Conservation (phyloP, 139 green algal genomes). For the Axilococcus clingmanii region DNA sequence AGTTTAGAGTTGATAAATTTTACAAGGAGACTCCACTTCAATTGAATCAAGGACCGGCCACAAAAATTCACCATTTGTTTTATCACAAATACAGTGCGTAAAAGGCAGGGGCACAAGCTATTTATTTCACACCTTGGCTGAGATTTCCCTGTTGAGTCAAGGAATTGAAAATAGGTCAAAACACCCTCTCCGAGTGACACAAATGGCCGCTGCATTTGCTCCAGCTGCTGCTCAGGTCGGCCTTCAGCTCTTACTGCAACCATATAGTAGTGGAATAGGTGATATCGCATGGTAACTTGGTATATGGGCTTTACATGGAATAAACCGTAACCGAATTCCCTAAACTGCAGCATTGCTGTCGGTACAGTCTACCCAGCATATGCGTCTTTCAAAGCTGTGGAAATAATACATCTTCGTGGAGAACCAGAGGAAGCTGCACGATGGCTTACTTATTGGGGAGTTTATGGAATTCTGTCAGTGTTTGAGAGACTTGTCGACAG, state of each 20-base stretch:
- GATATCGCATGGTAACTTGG: constrained; percentile 11
- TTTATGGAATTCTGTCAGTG: constrained; percentile 11
- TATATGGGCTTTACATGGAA: neutral
- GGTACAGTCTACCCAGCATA: constrained; percentile 29
- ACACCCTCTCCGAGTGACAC: too few species aligned
- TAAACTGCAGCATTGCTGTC: constrained; percentile 7
- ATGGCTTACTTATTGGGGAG: constrained; percentile 14
- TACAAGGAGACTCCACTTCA: too few species aligned
- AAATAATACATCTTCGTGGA: constrained; percentile 3
- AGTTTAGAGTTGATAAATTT: too few species aligned
- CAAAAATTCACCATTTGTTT: too few species aligned
- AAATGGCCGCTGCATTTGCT: neutral
- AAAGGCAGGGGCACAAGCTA: too few species aligned
- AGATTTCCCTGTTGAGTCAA: too few species aligned
- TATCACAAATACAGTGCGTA: too few species aligned
- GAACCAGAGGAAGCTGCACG: neutral
- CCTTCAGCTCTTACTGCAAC: constrained; percentile 25
- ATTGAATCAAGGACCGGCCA: too few species aligned
- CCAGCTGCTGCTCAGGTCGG: constrained; percentile 4
- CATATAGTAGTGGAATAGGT: constrained; percentile 15
- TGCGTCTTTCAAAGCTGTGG: constrained; percentile 19
- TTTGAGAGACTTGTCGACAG: constrained; percentile 5
- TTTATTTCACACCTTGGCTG: too few species aligned
- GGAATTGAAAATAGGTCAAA: too few species aligned
- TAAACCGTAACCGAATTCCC: neutral